These are phyloP conservation scores for Amanita pallidorosea DNA, from an alignment of 768 basidiomycete species.

Conservation along the genomic window DNA sequence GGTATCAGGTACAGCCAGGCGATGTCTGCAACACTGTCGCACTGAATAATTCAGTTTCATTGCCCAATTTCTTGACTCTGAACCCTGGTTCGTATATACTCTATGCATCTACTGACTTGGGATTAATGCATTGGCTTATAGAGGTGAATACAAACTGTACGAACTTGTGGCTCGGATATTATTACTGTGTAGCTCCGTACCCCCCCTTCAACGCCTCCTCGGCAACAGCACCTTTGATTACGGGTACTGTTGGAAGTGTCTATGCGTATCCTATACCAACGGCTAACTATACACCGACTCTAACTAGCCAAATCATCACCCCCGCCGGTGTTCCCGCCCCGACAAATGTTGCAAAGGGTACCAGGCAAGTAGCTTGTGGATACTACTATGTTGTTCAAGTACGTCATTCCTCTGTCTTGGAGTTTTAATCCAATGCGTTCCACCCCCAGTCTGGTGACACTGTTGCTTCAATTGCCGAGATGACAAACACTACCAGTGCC, in stretches of 20 bases:
- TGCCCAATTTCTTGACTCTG: slow-evolving; percentile 13
- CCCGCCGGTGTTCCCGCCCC: slow-evolving; percentile 13
- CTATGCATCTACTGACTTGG: slow-evolving; percentile 11
- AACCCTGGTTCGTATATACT: slow-evolving; percentile 12
- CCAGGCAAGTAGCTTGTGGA: slow-evolving; percentile 12
- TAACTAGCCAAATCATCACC: slow-evolving; percentile 9
- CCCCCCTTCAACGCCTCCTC: slow-evolving; percentile 11
- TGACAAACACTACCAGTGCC: slow-evolving; percentile 7
- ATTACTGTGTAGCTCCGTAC: slow-evolving; percentile 13
- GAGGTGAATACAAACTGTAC: slow-evolving; percentile 12
- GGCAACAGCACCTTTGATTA: slow-evolving; percentile 2
- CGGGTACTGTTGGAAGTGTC: slow-evolving; percentile 3
- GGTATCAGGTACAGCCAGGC: slow-evolving; percentile 11
- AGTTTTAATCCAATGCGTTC: not conserved
- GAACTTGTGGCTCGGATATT: slow-evolving; percentile 7
- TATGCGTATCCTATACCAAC: slow-evolving; percentile 10
- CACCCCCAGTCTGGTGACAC: slow-evolving; percentile 11
- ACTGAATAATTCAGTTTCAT: slow-evolving; percentile 10
- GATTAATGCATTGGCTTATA: slow-evolving; percentile 11
- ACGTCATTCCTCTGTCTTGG: not conserved
- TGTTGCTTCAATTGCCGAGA: slow-evolving; percentile 7
- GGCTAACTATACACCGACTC: slow-evolving; percentile 12
- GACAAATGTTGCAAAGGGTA: slow-evolving; percentile 12
- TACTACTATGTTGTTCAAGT: slow-evolving; percentile 10
- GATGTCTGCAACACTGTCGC: slow-evolving; percentile 11